These are phyloP conservation scores for Xerophyta viscosa DNA, from an alignment of 106 monocot genomes.

Conservation along the genomic window DNA sequence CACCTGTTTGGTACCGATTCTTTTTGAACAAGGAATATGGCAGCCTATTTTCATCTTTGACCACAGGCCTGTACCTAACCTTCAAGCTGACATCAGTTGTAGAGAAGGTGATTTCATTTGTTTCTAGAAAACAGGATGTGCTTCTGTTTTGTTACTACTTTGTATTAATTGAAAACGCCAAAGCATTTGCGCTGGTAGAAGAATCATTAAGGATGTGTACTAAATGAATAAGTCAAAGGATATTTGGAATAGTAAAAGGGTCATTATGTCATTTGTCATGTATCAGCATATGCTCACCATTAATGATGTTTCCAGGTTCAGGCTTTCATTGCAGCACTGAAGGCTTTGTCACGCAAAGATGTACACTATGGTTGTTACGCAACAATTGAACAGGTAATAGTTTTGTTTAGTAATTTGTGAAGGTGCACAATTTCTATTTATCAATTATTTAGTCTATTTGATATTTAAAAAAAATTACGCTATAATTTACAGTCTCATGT, in stretches of 20 bases:
- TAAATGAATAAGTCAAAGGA: too few species aligned
- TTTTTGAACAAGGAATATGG: conserved; percentile 96
- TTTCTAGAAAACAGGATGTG: too few species aligned
- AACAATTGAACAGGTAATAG: conserved; percentile 79
- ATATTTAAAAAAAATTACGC: too few species aligned
- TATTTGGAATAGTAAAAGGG: not conserved
- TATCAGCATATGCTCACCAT: not conserved
- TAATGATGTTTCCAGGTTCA: conserved; percentile 44
- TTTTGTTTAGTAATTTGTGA: too few species aligned
- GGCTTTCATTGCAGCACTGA: conserved; percentile 59
- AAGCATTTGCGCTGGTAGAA: too few species aligned
- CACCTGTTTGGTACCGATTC: conserved; percentile 92
- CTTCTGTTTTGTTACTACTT: not conserved
- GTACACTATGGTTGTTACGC: conserved; percentile 87
- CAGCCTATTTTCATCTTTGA: conserved; percentile 85
- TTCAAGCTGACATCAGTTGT: conserved; percentile 92
- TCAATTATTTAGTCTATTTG: not conserved
- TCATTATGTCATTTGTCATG: not conserved
- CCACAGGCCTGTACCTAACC: conserved; percentile 80
- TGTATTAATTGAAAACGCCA: not conserved
- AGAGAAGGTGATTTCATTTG: conserved; percentile 61
- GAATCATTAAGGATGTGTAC: too few species aligned
- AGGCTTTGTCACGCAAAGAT: conserved; percentile 72
- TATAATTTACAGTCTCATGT: too few species aligned
- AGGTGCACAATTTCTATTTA: not conserved